Evolutionary conservation across 1,139 yeast genomes (phyloP).

Genomic region (Blastobotrys serpentis): DNA sequence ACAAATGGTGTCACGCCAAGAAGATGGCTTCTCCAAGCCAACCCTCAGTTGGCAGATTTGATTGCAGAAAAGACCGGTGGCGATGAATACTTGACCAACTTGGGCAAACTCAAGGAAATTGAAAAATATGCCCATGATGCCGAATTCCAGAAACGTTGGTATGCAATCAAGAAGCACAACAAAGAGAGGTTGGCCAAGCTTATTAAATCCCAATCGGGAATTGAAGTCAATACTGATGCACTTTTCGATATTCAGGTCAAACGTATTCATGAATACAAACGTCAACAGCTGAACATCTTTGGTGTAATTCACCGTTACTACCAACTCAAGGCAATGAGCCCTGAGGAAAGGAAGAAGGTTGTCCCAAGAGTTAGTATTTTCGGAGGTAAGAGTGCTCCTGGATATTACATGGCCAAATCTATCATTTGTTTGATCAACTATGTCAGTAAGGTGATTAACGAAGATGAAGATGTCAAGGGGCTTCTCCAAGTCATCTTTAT

Average conservation of each 20-base stretch:
- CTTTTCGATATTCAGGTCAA: slow-evolving; percentile 91
- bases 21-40: slow-evolving; percentile 94
- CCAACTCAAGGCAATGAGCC: slow-evolving; percentile 65
- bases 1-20: slow-evolving; percentile 96
- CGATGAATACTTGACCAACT: slow-evolving; percentile 66
- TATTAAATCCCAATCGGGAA: slow-evolving; percentile 62
- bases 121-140: slow-evolving; percentile 67
- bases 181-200: slow-evolving; percentile 68
- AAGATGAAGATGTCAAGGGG: slow-evolving; percentile 70
- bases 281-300: slow-evolving; percentile 90
- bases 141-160: slow-evolving; percentile 70
- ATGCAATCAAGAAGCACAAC: slow-evolving; percentile 64
- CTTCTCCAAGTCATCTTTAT: slow-evolving; percentile 81
- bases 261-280: slow-evolving; percentile 92
- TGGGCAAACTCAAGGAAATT: slow-evolving; percentile 65
- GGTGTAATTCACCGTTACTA: slow-evolving; percentile 85
- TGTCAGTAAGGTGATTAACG: slow-evolving; percentile 78
- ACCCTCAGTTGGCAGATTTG: slow-evolving; percentile 71
- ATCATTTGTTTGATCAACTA: slow-evolving; percentile 82
- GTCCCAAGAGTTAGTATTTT: slow-evolving; percentile 77
- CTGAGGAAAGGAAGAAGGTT: slow-evolving; percentile 64
- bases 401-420: slow-evolving; percentile 91
- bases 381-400: slow-evolving; percentile 97
- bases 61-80: slow-evolving; percentile 72
- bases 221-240: slow-evolving; percentile 65